These are phyloP conservation scores for Podospora pseudoanserina DNA, from an alignment of 495 filamentous ascomycete genomes.

Conservation along the genomic window DNA sequence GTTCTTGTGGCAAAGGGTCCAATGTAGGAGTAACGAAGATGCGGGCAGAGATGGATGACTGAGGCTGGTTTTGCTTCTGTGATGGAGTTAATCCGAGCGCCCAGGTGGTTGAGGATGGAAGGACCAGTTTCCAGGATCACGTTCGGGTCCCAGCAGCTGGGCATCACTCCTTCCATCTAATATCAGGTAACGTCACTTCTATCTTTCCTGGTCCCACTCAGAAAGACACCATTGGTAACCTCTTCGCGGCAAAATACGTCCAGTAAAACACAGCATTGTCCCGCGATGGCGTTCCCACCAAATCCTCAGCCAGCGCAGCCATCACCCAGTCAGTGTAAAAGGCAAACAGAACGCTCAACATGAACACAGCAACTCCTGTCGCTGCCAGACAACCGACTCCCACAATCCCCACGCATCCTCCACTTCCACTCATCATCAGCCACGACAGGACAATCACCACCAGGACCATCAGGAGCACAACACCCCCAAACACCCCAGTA, in stretches of 20 bases:
- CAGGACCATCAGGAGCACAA: constrained; percentile 15
- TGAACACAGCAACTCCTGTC: constrained; percentile 12
- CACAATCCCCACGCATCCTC: background rate
- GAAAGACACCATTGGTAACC: constrained; percentile 32
- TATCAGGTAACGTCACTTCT: background rate
- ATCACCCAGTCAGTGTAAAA: constrained; percentile 35
- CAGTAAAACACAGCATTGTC: constrained; percentile 35
- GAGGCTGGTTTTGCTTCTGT: background rate
- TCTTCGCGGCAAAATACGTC: constrained; percentile 34
- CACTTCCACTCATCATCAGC: constrained; percentile 6
- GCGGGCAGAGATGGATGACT: background rate
- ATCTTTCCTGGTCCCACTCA: background rate
- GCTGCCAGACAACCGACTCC: constrained; percentile 3
- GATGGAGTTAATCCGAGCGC: no score
- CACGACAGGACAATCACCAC: constrained; percentile 8
- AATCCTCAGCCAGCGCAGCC: constrained; percentile 27
- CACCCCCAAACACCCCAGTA: constrained; percentile 22
- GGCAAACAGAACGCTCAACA: constrained; percentile 24
- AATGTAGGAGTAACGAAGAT: background rate
- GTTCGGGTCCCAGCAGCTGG: no score
- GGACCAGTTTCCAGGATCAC: no score
- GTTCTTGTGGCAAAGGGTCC: no score
- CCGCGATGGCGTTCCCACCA: constrained; percentile 24
- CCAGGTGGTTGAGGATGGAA: no score
- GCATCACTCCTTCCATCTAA: background rate